Percentiles rank a stretch among this genome's conserved stretches.
phyloP scores from a whole-genome alignment of 257 asterid species.

The Solanum megistacrolobum region DNA sequence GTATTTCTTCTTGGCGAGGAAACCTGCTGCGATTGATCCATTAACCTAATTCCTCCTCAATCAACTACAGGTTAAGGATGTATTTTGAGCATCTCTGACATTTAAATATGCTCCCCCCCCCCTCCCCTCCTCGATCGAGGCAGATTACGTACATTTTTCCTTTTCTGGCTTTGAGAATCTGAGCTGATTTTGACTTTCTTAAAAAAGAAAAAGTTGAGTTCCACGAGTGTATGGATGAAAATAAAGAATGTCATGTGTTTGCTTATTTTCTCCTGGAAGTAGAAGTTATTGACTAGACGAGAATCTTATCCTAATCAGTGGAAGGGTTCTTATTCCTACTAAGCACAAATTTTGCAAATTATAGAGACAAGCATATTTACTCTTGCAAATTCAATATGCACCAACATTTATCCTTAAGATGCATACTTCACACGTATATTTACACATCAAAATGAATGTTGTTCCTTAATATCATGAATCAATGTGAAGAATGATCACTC shows the following conservation, averaged over 20 bases:
- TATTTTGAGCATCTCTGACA: not conserved
- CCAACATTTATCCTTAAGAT: not conserved
- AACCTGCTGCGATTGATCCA: not conserved
- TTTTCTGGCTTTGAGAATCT: not conserved
- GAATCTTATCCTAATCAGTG: not conserved
- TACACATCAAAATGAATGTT: not conserved
- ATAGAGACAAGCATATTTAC: not conserved
- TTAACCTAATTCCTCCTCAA: not conserved
- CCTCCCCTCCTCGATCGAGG: not conserved
- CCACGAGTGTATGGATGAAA: not conserved
- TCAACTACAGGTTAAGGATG: not conserved
- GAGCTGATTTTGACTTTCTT: not conserved
- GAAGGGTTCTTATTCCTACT: not conserved
- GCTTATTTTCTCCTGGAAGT: not conserved
- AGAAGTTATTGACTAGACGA: not conserved
- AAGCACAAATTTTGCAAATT: not conserved
- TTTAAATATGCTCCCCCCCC: not conserved
- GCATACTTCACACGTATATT: not conserved
- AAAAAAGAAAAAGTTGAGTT: not conserved
- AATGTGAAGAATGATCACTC: not conserved
- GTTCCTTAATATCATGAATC: not conserved
- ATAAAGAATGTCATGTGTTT: not conserved
- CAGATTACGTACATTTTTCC: not conserved
- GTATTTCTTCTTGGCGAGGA: slow-evolving; percentile 4
- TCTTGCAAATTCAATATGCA: not conserved